Conservation (phyloP, 805 yeast species). For the Grigorovia humatica region DNA sequence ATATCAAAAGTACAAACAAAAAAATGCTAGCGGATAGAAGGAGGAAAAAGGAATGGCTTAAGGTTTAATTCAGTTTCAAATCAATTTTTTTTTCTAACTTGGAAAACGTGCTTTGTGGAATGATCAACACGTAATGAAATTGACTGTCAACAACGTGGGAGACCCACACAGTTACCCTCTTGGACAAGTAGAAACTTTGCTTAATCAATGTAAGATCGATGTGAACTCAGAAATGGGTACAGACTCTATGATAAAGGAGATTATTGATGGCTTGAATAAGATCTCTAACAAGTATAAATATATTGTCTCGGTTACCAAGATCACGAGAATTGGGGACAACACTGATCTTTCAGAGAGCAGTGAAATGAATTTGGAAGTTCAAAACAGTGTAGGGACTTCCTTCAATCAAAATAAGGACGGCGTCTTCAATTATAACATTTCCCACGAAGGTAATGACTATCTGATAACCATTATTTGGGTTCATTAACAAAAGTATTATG, state of each 20-base stretch:
- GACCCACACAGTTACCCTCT: background rate
- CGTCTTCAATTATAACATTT: conserved; percentile 29
- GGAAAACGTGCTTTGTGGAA: too few relatives aligned
- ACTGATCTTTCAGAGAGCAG: conserved; percentile 1
- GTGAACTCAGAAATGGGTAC: background rate
- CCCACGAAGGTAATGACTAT: conserved; percentile 7
- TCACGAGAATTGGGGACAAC: conserved; percentile 20
- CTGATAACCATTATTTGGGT: conserved; percentile 29
- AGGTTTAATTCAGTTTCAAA: too few relatives aligned
- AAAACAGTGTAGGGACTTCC: conserved; percentile 39
- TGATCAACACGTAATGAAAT: background rate
- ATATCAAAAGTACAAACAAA: too few relatives aligned
- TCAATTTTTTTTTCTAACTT: background rate
- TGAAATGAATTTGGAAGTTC: conserved; percentile 11
- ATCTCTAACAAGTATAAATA: conserved; percentile 50
- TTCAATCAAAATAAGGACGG: conserved; percentile 56
- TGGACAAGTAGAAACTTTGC: background rate
- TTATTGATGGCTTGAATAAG: conserved; percentile 30
- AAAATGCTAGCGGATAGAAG: too few relatives aligned
- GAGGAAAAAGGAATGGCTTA: too few relatives aligned
- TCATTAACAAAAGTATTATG: conserved; percentile 5
- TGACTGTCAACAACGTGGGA: conserved; percentile 1
- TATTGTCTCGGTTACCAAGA: conserved; percentile 35
- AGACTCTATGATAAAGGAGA: conserved; percentile 22
- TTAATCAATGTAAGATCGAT: background rate